These are phyloP conservation scores for Astrothelium subdiscretum DNA, from an alignment of 495 filamentous ascomycete species.

Conservation along the genomic window DNA sequence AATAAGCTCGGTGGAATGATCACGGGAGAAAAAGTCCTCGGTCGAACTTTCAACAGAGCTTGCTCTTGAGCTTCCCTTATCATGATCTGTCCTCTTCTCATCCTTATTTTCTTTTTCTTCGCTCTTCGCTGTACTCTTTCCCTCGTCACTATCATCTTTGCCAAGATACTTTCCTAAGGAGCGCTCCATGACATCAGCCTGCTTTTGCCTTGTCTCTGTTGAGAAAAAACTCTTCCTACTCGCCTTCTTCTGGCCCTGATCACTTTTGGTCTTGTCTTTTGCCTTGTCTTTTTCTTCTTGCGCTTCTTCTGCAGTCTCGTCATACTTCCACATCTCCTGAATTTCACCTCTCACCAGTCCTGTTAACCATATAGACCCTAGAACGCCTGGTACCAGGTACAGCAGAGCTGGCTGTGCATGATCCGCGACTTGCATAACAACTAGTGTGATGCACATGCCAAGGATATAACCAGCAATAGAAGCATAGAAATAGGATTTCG, in stretches of 20 bases:
- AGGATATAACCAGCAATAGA: conserved; percentile 64
- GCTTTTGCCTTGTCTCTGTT: conserved; percentile 11
- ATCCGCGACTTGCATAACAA: conserved; percentile 62
- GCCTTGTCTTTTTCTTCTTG: conserved; percentile 19
- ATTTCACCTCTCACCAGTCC: conserved; percentile 59
- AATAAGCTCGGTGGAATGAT: conserved; percentile 15
- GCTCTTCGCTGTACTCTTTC: neutral
- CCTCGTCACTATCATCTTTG: conserved; percentile 1
- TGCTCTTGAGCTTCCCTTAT: conserved; percentile 1
- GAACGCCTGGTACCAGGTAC: conserved; percentile 82
- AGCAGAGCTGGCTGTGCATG: conserved; percentile 86
- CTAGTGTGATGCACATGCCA: conserved; percentile 68
- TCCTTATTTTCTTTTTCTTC: conserved; percentile 4
- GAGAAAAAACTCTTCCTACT: conserved; percentile 17
- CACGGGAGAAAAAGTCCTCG: conserved; percentile 1
- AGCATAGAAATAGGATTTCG: conserved; percentile 81
- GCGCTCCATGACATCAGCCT: conserved; percentile 13
- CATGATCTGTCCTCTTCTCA: conserved; percentile 2
- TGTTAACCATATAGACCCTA: conserved; percentile 69
- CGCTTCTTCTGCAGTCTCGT: conserved; percentile 45
- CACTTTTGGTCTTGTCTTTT: conserved; percentile 10
- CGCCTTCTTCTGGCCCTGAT: neutral
- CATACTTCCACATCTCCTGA: conserved; percentile 66
- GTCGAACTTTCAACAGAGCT: neutral
- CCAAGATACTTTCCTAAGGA: conserved; percentile 9